Evolutionary conservation across 1,139 yeast genomes (phyloP), one percentile per base, ranked within the genome.

Genomic region (Pichia sp.): DNA sequence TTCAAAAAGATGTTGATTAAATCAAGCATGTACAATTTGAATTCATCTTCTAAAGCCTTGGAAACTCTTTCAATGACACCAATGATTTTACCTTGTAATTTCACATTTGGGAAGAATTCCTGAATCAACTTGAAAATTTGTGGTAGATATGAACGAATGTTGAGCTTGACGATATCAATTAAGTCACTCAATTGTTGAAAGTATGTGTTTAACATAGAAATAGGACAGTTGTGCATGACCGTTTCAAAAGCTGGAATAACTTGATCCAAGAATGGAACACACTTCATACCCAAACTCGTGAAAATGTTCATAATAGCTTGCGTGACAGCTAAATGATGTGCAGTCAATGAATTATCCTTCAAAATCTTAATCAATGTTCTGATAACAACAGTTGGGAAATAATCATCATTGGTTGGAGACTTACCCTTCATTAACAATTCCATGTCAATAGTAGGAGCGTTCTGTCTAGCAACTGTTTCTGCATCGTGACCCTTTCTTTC

Each of bases 381-480:
- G 38, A 93, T 87, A 1, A 94, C 98, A 20, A 94, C 98, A 0
- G 97, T 90, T 3, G 98, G 97, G 59, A 89, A 91, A 59, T 90
- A 94, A 58, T 91, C 98, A 50, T 91, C 98, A 50, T 85, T 81
- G 0, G 95, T 84, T 1, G 98, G 98, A 9, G 96, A 86, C 79
- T 88, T 86, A 1, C 97, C 97, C 61, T 85, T 87, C 90, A 93
- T 89, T 45, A 94, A 71, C 37, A 93, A 71, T 3, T 93, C 89
- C 54, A 93, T 88, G 61, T 94, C 99, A 10, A 90, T 81, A 0
- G 97, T 87, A 2, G 96, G 93, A 0, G 91, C 87, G 61, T 85
- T 87, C 56, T 87, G 93, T 54, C 86, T 95, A 1, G 82, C 85
- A 0, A 87, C 79, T 22, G 74, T 75, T 44, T 75, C 76, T 5